Evolutionary conservation across 306 rosid genomes (phyloP), one percentile per base, ranked within the genome.

Genomic region (Inga laurina): DNA sequence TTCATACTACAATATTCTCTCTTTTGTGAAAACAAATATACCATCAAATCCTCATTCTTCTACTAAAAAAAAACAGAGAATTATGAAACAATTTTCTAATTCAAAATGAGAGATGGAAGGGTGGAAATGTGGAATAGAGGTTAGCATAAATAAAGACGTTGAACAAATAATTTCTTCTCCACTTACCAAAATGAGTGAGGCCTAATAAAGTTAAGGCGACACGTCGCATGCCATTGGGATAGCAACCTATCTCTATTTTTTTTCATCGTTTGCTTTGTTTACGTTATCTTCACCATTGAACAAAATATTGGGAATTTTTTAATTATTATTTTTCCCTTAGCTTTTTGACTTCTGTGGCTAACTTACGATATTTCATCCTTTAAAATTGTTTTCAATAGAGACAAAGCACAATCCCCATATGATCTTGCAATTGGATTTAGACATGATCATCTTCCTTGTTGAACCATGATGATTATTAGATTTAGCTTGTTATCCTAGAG

Each of bases 331-430:
- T 64, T 61, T 12, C 79, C 72, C 85, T 74, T 18, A 24, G 62
- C 85, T 84, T 92, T 93, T 93, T 93, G 92, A 90, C 93, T 90
- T 90, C 84, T 81, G 91, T 65, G 91, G 86, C 91, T 75, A 85
- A 32, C 71, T 65, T 13, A 34, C 13, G 43, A 89, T 90, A 89
- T 86, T 91, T 76, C 88, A 85, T 83, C 89, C 91, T 86, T 85
- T 80, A 89, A 81, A 83, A 51, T 75, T 82, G 76, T 81, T 75
- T 84, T 18, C 21, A 65, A 87, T 85, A 67, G 81, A 77, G 88
- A 74, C 88, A 86, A 82, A 75, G 85, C 88, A 69, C 65, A 84
- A 74, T 81, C 75, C 81, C 86, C 82, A 84, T 82, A 87, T 35
- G 46, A 67, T 89, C 88, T 85, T 75, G 86, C 83, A 85, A 86